These are phyloP conservation scores for Trebouxia gelatinosa DNA, from an alignment of 163 green algal genomes.

Conservation along the genomic window DNA sequence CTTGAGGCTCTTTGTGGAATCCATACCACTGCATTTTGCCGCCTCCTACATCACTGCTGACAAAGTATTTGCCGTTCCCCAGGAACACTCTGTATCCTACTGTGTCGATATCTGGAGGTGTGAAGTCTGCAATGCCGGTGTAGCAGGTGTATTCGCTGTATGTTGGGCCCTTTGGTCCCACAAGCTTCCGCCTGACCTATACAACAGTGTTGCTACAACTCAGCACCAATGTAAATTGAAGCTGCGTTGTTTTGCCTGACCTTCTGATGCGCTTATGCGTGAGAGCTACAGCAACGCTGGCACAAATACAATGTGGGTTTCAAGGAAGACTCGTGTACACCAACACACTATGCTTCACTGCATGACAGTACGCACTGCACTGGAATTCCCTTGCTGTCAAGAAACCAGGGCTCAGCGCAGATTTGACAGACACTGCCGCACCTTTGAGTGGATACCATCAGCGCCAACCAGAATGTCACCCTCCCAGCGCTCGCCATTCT, in stretches of 20 bases:
- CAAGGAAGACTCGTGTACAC: too few relatives aligned
- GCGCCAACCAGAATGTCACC: slow-evolving; percentile 92
- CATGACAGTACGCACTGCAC: too few relatives aligned
- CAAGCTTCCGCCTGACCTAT: slow-evolving; percentile 75
- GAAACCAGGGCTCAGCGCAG: too few relatives aligned
- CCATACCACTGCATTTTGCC: slow-evolving; percentile 95
- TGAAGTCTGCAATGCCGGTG: slow-evolving; percentile 92
- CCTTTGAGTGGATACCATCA: slow-evolving; percentile 95
- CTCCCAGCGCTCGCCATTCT: slow-evolving; percentile 62
- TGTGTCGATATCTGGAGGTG: slow-evolving; percentile 89
- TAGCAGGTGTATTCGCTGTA: slow-evolving; percentile 97
- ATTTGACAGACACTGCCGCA: slow-evolving; percentile 21
- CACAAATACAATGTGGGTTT: too few relatives aligned
- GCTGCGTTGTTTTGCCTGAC: not conserved
- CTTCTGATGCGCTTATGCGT: not conserved
- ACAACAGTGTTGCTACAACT: too few relatives aligned
- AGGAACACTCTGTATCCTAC: slow-evolving; percentile 98
- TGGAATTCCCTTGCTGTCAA: too few relatives aligned
- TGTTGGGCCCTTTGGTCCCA: slow-evolving; percentile 59
- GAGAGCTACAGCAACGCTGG: not conserved
- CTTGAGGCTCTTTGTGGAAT: slow-evolving; percentile 70
- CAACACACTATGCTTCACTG: too few relatives aligned
- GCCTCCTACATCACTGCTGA: slow-evolving; percentile 91
- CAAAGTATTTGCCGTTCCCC: slow-evolving; percentile 96
- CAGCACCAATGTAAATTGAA: not conserved